Base-by-base conservation (phyloP, 1,284 basidiomycete genomes). In the Tylopilus sp. region DNA sequence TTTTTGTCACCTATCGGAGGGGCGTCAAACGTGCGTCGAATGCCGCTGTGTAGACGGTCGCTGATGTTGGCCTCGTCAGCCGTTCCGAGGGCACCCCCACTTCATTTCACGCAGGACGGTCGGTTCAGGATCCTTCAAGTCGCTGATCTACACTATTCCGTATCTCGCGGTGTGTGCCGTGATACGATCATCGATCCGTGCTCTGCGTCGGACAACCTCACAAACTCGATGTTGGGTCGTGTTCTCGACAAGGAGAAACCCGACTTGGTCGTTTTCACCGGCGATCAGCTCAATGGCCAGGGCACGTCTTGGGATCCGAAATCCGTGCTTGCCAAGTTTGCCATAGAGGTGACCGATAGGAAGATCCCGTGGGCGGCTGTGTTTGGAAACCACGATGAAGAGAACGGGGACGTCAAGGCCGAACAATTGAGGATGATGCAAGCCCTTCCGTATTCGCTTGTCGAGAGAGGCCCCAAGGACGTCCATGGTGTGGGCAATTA, bases 301-400 rank as follows among this genome's bases (percentile, higher is more conserved):
- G 80, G 81, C 1, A 92, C 90, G 0, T 85, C 87, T 0, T 98
- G 94, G 89, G 93, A 97, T 60, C 78, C 88, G 4, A 83, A 85
- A 59, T 89, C 86, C 5, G 89, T 95, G 3, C 75, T 98, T 5
- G 87, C 94, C 5, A 96, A 96, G 70, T 95, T 94, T 64, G 85
- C 92, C 0, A 77, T 77, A 19, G 85, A 85, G 0, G 87, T 92
- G 6, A 89, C 89, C 11, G 80, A 86, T 14, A 82, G 88, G 24
- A 72, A 79, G 43, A 89, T 97, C 29, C 88, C 94, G 0, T 99
- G 94, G 92, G 84, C 91, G 4, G 89, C 87, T 0, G 82, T 98
- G 7, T 92, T 97, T 67, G 92, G 95, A 3, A 98, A 99, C 64
- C 95, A 98, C 67, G 94, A 96, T 63, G 80, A 82, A 43, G 90